Evolutionary conservation across 139 green algal species (phyloP).

Genomic region (Chlamydomonas schloesseri): DNA sequence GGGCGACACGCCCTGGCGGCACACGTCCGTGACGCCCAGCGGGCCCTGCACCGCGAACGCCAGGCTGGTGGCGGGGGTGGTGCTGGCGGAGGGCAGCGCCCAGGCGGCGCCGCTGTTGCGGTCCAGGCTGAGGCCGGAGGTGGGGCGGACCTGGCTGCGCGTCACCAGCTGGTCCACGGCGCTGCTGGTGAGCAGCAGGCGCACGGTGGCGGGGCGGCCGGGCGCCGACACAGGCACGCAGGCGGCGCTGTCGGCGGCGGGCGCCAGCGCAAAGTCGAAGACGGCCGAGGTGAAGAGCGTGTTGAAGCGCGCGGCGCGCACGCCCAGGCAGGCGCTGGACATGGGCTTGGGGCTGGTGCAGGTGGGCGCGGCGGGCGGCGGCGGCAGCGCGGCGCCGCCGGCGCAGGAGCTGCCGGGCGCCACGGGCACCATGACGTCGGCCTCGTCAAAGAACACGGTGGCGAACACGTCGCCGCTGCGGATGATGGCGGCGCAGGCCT

Average conservation of each 20-base stretch:
- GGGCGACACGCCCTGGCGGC: not conserved
- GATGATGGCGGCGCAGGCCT: constrained; percentile 44
- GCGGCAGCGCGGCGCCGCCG: not conserved
- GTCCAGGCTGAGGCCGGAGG: not conserved
- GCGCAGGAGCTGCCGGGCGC: not conserved
- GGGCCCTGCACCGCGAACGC: not conserved
- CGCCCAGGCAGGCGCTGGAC: constrained; percentile 18
- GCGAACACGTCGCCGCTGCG: constrained; percentile 6
- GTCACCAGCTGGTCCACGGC: constrained; percentile 30
- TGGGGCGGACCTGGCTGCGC: not conserved
- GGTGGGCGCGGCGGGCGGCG: not conserved
- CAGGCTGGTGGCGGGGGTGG: not conserved
- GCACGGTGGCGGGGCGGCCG: not conserved
- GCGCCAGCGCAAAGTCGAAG: not conserved
- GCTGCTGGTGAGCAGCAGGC: not conserved
- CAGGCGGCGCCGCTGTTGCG: not conserved
- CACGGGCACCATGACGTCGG: constrained; percentile 28
- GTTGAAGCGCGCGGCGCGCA: constrained; percentile 26
- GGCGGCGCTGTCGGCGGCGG: not conserved
- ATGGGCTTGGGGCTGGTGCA: constrained; percentile 23
- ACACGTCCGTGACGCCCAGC: not conserved
- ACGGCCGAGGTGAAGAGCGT: not conserved
- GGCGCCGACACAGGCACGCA: not conserved
- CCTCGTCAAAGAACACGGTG: constrained; percentile 44
- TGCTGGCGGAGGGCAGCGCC: not conserved